Evolutionary conservation across 345 rosid genomes (phyloP), one percentile per base, ranked within the genome.

Genomic region (Geranium brycei): DNA sequence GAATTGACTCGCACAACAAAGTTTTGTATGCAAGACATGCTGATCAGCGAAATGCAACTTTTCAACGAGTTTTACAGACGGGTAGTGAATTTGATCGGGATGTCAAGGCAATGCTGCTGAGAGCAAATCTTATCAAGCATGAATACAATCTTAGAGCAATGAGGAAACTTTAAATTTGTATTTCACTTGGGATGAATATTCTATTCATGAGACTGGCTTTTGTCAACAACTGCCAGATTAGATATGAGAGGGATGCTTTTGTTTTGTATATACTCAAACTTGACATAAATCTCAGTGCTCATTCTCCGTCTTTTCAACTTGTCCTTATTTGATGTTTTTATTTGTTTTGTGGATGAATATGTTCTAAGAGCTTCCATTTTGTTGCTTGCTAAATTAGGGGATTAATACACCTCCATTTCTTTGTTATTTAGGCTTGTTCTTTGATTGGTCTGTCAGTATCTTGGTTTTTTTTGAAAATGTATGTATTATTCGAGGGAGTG

Each of bases 1-100:
- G 99, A 59, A 95, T 95, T 19, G 99, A 95, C 70, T 95, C 99
- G 0, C 99, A 95, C 85, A 91, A 91, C 84, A 91, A 95, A 72
- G 76, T 95, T 79, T 85, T 95, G 40, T 87, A 91, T 57, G 99
- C 99, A 28, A 76, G 99, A 11, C 97, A 91, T 76, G 97, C 99
- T 0, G 97, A 95, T 80, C 99, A 95, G 70, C 85, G 99, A 78
- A 91, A 87, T 57, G 83, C 89, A 23, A 95, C 99, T 12, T 91
- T 91, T 80, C 97, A 95, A 60, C 87, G 88, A 64, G 99, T 91
- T 23, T 69, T 95, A 73, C 97, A 91, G 77, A 95, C 95, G 60
- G 99, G 99, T 69, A 66, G 68, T 23, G 97, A 95, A 67, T 91
- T 91, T 72, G 99, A 95, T 72, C 72, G 76, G 75, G 97, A 95